A percentile compares a stretch with the other conserved stretches of the same genome.
phyloP scores from a whole-genome alignment of 371 early-diverging fungal species.

The Zancudomyces culisetae region DNA sequence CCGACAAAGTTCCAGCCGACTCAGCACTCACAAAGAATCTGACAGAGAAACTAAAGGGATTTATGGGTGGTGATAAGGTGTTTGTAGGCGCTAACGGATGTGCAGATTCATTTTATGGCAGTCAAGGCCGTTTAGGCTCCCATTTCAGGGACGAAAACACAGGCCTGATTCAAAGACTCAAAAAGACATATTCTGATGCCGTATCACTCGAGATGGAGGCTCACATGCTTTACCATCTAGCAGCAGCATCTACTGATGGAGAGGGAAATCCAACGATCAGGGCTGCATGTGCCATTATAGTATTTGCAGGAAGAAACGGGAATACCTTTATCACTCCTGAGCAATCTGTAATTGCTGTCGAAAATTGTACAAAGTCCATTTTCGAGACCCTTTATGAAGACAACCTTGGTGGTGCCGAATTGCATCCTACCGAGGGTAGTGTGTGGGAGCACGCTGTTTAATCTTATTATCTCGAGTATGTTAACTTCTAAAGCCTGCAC shows the following conservation, averaged over 20 bases:
- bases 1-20: slow-evolving; percentile 42
- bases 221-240: slow-evolving; percentile 68
- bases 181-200: slow-evolving; percentile 32
- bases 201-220: slow-evolving; percentile 84
- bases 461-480: neutral
- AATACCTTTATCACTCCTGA: slow-evolving; percentile 55
- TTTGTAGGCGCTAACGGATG: slow-evolving; percentile 57
- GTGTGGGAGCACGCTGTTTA: slow-evolving; percentile 32
- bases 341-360: slow-evolving; percentile 35
- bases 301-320: slow-evolving; percentile 57
- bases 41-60: slow-evolving; percentile 15
- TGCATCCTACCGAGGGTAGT: slow-evolving; percentile 32
- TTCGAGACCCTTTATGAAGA: slow-evolving; percentile 46
- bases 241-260: slow-evolving; percentile 16
- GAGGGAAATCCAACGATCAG: slow-evolving; percentile 26
- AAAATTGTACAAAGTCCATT: slow-evolving; percentile 42
- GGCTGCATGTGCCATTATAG: slow-evolving; percentile 67
- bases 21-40: slow-evolving; percentile 29
- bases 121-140: slow-evolving; percentile 65
- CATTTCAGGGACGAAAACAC: slow-evolving; percentile 65
- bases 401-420: slow-evolving; percentile 25
- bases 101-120: slow-evolving; percentile 78
- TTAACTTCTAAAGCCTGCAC: too few species aligned
- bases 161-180: slow-evolving; percentile 30
- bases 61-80: slow-evolving; percentile 31